Evolutionary conservation across 148 eudicot species (phyloP).

Genomic region (Amaranthus palmeri): DNA sequence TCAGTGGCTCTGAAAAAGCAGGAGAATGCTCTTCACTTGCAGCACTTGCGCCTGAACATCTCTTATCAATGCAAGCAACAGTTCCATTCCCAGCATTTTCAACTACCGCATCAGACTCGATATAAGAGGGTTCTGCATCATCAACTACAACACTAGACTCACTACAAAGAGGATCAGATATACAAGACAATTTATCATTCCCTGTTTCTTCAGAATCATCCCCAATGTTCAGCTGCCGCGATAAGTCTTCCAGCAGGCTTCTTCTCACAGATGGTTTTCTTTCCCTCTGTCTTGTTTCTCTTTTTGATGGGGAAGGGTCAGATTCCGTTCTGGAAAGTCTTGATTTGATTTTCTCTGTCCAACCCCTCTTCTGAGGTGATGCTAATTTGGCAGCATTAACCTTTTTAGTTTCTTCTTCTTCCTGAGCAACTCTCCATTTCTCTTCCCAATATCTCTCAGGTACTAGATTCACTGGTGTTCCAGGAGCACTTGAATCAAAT

Average conservation of each 20-base stretch:
- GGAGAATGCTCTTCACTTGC: conserved; percentile 57
- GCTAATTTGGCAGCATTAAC: conserved; percentile 29
- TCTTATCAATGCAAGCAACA: conserved; percentile 20
- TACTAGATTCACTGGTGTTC: conserved; percentile 40
- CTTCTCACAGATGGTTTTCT: conserved; percentile 49
- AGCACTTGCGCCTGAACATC: conserved; percentile 30
- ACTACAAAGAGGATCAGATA: conserved; percentile 24
- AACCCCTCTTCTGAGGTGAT: conserved; percentile 48
- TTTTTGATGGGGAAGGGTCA: conserved; percentile 57
- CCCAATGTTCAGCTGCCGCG: conserved; percentile 55
- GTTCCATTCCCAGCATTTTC: conserved; percentile 27
- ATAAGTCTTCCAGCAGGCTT: conserved; percentile 67
- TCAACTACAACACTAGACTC: too few relatives aligned
- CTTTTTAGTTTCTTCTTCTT: conserved; percentile 60
- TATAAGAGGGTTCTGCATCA: conserved; percentile 18
- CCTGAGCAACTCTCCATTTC: conserved; percentile 81
- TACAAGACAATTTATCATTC: conserved; percentile 19
- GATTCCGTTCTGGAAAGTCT: conserved; percentile 63
- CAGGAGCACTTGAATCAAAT: conserved; percentile 46
- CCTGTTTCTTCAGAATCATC: conserved; percentile 37
- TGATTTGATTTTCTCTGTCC: conserved; percentile 76
- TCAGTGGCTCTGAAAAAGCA: conserved; percentile 48
- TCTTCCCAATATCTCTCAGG: conserved; percentile 99
- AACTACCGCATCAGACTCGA: conserved; percentile 26
- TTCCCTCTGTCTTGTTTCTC: conserved; percentile 29